These are phyloP conservation scores for Phycomyces nitens DNA, from an alignment of 192 early-diverging fungal genomes.

Conservation along the genomic window DNA sequence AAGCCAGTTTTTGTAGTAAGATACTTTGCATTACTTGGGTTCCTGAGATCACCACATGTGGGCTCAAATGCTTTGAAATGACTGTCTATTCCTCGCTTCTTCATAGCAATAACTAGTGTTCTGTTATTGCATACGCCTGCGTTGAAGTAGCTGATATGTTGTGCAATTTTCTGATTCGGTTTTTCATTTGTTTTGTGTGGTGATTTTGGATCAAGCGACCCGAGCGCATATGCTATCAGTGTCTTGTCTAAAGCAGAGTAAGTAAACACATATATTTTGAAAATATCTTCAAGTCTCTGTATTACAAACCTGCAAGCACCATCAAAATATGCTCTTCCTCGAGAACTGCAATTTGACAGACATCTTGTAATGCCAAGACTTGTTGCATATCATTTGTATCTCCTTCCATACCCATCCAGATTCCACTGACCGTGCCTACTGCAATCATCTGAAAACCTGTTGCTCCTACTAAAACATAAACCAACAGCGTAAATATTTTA, in stretches of 20 bases:
- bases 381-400: conserved; percentile 41
- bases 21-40: conserved; percentile 21
- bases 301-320: conserved; percentile 58
- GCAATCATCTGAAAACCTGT: conserved; percentile 61
- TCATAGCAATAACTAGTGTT: conserved; percentile 49
- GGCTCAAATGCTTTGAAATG: conserved; percentile 32
- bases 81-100: conserved; percentile 29
- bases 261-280: background rate
- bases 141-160: conserved; percentile 67
- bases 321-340: conserved; percentile 76
- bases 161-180: conserved; percentile 1
- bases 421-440: conserved; percentile 78
- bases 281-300: background rate
- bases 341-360: conserved; percentile 79
- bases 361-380: conserved; percentile 48
- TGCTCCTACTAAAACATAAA: conserved; percentile 20
- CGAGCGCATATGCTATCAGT: conserved; percentile 69
- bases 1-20: conserved; percentile 10
- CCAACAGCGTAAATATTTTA: no score
- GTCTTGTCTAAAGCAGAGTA: conserved; percentile 48
- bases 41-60: conserved; percentile 26
- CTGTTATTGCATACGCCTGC: conserved; percentile 57
- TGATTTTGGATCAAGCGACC: conserved; percentile 51
- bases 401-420: conserved; percentile 68
- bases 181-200: background rate